Base-by-base conservation (phyloP, 2,329 filamentous ascomycete genomes). In the Neonectria sp. region DNA sequence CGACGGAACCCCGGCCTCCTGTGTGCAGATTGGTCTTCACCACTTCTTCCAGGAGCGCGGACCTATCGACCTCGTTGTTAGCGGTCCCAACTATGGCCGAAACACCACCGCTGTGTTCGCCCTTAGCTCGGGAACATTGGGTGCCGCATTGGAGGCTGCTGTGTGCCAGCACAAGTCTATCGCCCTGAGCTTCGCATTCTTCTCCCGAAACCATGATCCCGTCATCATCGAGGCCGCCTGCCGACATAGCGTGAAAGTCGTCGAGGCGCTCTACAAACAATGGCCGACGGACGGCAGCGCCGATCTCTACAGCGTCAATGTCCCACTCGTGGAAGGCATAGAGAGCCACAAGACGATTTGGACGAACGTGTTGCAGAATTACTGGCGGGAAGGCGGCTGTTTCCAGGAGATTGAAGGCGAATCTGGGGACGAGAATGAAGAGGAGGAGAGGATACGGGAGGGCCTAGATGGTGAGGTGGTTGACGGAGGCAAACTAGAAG, bases 291-390 rank as follows among this genome's bases (percentile, higher is more conserved):
- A 90, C 58, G 81, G 84, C 35, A 87, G 86, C 67, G 91, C 93
- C 6, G 94, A 97, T 77, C 82, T 98, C n/a, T 98, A 97, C 80
- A 93, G 89, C 55, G 91, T 98, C 73, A 98, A 98, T 77, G 92
- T 98, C 9, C 95, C 96, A 24, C 84, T 98, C 12, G 87, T 96
- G 15, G 91, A 93, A 67, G 92, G 90, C 7, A 89, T 98, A 1
- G 91, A 91, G 72, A 79, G 83, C 21, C 86, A 88, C 60, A 94
- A 93, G 82, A 90, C 95, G 4, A 76, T 96, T n/a, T 97, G 91
- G 83, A 95, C 96, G 3, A 84, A 90, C 68, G 92, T 98, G 87
- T 83, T 98, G 76, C 94, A 97, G 82, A 99, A 98, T 80, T 91
- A 92, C 77, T 99, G 96, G 96, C 86, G 85, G 24, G 86, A 88